Percentiles rank a stretch among this genome's conserved stretches.
Conservation (phyloP, 805 yeast species). For the Blastobotrys terrestris region DNA sequence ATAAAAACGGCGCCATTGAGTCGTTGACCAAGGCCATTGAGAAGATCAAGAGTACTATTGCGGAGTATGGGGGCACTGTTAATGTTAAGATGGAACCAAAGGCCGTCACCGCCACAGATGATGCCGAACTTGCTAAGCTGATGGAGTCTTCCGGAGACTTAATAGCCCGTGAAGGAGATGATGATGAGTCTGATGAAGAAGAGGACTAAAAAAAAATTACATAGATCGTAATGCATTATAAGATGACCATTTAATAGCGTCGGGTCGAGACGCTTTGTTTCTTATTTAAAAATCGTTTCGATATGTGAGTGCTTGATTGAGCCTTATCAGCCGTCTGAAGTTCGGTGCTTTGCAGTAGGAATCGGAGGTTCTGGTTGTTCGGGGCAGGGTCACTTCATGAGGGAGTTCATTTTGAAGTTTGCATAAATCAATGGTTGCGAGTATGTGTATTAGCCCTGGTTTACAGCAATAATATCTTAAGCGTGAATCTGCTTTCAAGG, state of each 20-base stretch:
- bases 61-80: constrained; percentile 74
- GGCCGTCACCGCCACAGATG: constrained; percentile 98
- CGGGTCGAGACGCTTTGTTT: neutral
- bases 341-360: too few relatives aligned
- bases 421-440: too few relatives aligned
- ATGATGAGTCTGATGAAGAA: constrained; percentile 44
- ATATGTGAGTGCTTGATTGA: too few relatives aligned
- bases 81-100: constrained; percentile 96
- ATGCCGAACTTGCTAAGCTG: constrained; percentile 93
- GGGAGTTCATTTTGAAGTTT: too few relatives aligned
- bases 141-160: constrained; percentile 63
- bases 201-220: constrained; percentile 15
- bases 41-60: constrained; percentile 63
- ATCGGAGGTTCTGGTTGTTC: too few relatives aligned
- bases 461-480: too few relatives aligned
- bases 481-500: too few relatives aligned
- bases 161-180: constrained; percentile 77
- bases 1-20: constrained; percentile 82
- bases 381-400: too few relatives aligned
- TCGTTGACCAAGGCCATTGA: constrained; percentile 73
- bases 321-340: too few relatives aligned
- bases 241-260: neutral
- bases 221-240: neutral
- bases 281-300: too few relatives aligned
- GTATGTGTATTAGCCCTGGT: too few relatives aligned